Base-by-base conservation (phyloP, 257 asterid species). In the Scutellaria minor region DNA sequence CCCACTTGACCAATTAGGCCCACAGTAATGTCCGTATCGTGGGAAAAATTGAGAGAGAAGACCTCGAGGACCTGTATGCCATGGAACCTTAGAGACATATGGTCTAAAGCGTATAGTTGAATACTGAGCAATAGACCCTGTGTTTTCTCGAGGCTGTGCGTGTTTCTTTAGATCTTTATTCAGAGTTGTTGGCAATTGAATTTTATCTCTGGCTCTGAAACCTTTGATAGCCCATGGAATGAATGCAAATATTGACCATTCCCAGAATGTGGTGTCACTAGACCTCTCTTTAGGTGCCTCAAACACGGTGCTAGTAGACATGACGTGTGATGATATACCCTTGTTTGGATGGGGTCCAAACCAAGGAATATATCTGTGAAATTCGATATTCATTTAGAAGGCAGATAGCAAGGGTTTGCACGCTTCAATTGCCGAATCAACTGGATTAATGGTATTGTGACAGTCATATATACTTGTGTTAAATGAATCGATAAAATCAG, bases 1-100 rank as follows among this genome's bases (percentile, higher is more conserved):
- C 62, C 98, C 98, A 75, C 98, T 93, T 0, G 98, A 93, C 98
- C 98, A 93, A 77, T 93, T 93, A 5, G 98, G 98, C 44, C 98
- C 98, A 66, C 98, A 93, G 76, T 90, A 93, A 77, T 86, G 92
- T 41, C 98, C 98, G 57, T 93, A 93, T 41, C 98, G 81, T 4
- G 98, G 98, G 74, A 93, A 93, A 53, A 93, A 52, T 44, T 90
- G 97, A 24, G 97, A 93, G 44, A 93, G 86, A 65, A 90, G 81
- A 48, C 92, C 98, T 81, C 97, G 79, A 47, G 88, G 78, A 60
- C 98, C 98, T 22, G 95, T 90, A 75, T 93, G 98, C 98, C 98
- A 93, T 22, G 97, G 98, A 72, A 93, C 96, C 82, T 85, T 90
- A 31, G 95, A 87, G 50, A 86, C 97, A 24, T 93, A 93, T 3